Conservation (phyloP, 176 grass and related monocot species). For the Cenchrus fungigraminus region DNA sequence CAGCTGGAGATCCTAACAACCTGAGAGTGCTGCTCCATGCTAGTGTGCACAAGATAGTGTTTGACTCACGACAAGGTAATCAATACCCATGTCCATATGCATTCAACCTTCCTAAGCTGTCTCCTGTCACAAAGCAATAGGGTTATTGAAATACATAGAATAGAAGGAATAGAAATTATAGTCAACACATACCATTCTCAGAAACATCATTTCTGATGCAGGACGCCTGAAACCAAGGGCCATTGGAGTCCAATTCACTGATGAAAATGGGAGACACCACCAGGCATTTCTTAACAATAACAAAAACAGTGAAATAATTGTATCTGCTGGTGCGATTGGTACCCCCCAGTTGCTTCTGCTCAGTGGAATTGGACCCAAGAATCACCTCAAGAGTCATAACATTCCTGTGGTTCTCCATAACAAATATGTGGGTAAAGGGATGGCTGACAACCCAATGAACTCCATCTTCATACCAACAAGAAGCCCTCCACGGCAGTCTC, state of each 20-base stretch:
- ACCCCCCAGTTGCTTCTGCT: constrained; percentile 77
- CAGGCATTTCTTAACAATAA: constrained; percentile 48
- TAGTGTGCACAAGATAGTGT: constrained; percentile 70
- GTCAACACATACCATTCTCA: constrained; percentile 22
- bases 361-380: constrained; percentile 80
- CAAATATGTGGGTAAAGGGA: constrained; percentile 73
- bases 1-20: constrained; percentile 63
- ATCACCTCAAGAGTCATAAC: constrained; percentile 64
- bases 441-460: constrained; percentile 93
- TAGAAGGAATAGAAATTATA: constrained; percentile 10
- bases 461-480: constrained; percentile 89
- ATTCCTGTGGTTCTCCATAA: constrained; percentile 70
- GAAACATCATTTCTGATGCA: constrained; percentile 38
- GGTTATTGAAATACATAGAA: constrained; percentile 19
- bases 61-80: constrained; percentile 54
- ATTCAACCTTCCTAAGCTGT: constrained; percentile 3
- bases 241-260: constrained; percentile 66
- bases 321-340: constrained; percentile 71
- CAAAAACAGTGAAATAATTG: constrained; percentile 60
- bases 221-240: constrained; percentile 57
- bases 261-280: constrained; percentile 68
- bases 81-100: not conserved
- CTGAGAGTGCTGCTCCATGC: constrained; percentile 76
- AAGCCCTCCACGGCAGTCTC: constrained; percentile 70
- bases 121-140: constrained; percentile 9